These are phyloP conservation scores for Saccharomycopsis lassenensis DNA, from an alignment of 805 yeast species.

Conservation along the genomic window DNA sequence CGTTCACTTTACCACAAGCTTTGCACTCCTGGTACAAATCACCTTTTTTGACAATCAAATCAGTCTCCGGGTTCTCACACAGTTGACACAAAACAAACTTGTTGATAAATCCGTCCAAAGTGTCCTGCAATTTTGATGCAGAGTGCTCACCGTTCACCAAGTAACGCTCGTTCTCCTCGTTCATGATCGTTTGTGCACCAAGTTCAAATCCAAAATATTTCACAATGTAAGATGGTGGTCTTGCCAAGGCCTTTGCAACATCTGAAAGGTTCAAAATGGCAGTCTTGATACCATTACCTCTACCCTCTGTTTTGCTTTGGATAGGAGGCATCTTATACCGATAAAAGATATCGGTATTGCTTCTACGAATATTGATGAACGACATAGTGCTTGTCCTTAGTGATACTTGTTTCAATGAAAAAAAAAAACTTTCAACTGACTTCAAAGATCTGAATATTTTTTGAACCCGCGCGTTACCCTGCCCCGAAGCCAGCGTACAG, in stretches of 20 bases:
- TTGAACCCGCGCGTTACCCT: too few species aligned
- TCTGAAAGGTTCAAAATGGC: slow-evolving; percentile 83
- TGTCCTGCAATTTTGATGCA: slow-evolving; percentile 80
- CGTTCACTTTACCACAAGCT: slow-evolving; percentile 76
- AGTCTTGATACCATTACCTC: slow-evolving; percentile 98
- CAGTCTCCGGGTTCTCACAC: slow-evolving; percentile 97
- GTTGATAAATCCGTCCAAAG: slow-evolving; percentile 85
- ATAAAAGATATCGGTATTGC: slow-evolving; percentile 95
- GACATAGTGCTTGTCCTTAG: too few species aligned
- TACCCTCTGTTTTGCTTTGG: slow-evolving; percentile 94
- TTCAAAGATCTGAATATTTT: too few species aligned
- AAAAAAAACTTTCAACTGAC: too few species aligned
- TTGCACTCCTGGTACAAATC: slow-evolving; percentile 89
- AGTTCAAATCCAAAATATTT: slow-evolving; percentile 94
- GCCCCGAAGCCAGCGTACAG: too few species aligned
- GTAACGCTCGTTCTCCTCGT: slow-evolving; percentile 74
- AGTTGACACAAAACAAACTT: slow-evolving; percentile 89
- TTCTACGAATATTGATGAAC: slow-evolving; percentile 87
- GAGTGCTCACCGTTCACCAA: slow-evolving; percentile 94
- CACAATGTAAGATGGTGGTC: slow-evolving; percentile 87
- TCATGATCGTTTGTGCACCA: slow-evolving; percentile 88
- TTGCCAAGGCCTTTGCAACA: slow-evolving; percentile 86
- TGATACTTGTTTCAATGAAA: too few species aligned
- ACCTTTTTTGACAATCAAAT: slow-evolving; percentile 65
- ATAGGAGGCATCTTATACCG: slow-evolving; percentile 99